These are phyloP conservation scores for Metschnikowia lunata DNA, from an alignment of 805 yeast species.

Conservation along the genomic window DNA sequence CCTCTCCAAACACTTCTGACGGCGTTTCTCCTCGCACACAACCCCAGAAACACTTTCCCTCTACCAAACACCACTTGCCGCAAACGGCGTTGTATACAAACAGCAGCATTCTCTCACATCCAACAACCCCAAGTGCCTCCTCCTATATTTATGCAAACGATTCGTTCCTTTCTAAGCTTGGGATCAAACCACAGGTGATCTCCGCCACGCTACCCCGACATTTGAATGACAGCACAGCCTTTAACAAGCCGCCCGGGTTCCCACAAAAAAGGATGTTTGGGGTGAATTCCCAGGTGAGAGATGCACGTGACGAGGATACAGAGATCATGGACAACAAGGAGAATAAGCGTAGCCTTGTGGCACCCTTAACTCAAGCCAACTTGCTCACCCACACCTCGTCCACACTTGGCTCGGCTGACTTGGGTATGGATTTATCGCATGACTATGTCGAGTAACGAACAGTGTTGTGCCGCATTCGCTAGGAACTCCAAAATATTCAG, in stretches of 20 bases:
- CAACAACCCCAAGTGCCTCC: conserved; percentile 18
- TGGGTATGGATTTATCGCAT: conserved; percentile 2
- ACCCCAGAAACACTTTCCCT: conserved; percentile 14
- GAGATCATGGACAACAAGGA: conserved; percentile 12
- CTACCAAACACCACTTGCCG: conserved; percentile 28
- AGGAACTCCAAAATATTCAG: too few relatives aligned
- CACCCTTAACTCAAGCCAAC: conserved; percentile 16
- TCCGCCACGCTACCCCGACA: conserved; percentile 24
- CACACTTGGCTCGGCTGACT: conserved; percentile 6
- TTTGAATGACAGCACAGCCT: conserved; percentile 6
- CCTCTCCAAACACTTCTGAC: not conserved
- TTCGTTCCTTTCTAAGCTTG: conserved; percentile 35
- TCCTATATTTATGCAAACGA: conserved; percentile 34
- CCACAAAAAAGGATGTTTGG: not conserved
- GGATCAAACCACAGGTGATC: conserved; percentile 40
- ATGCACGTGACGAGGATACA: not conserved
- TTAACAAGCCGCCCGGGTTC: conserved; percentile 1
- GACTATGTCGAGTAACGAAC: conserved; percentile 9
- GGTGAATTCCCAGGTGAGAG: not conserved
- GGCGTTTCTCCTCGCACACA: not conserved
- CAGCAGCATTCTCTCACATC: conserved; percentile 23
- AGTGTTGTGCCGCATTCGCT: too few relatives aligned
- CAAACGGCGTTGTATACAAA: conserved; percentile 31
- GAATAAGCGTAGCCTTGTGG: conserved; percentile 1
- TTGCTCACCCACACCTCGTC: conserved; percentile 16